A percentile compares a stretch with the other conserved stretches of the same genome.
Evolutionary conservation across 2,329 filamentous ascomycete species (phyloP).

Genomic region (Pseudogymnoascus sp.): DNA sequence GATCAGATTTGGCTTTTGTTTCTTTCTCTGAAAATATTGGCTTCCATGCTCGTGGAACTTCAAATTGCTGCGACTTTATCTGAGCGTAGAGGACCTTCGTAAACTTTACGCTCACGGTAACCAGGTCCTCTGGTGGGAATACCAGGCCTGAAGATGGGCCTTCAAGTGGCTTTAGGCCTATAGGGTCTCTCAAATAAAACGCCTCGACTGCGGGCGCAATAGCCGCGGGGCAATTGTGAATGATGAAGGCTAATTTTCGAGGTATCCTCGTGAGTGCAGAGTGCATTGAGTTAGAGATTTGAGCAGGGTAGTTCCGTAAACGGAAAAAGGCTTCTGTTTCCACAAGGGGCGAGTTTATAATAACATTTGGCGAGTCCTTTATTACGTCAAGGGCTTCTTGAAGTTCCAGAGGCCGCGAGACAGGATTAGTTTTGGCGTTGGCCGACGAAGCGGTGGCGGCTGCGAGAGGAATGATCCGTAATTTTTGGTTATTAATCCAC

Average conservation of each 20-base stretch:
- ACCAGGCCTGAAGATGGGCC: constrained; percentile 46
- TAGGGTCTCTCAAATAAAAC: constrained; percentile 85
- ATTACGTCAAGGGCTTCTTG: constrained; percentile 60
- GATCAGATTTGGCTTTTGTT: constrained; percentile 28
- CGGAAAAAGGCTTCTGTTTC: constrained; percentile 90
- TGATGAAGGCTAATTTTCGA: constrained; percentile 70
- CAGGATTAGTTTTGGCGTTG: constrained; percentile 33
- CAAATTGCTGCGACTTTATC: constrained; percentile 77
- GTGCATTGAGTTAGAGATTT: constrained; percentile 71
- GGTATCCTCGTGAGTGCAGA: constrained; percentile 68
- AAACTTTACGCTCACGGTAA: constrained; percentile 73
- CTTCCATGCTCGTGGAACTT: constrained; percentile 52
- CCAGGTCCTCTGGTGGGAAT: constrained; percentile 74
- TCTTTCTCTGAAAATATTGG: constrained; percentile 30
- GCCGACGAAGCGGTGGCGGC: constrained; percentile 31
- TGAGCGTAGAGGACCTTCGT: constrained; percentile 89
- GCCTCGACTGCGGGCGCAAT: constrained; percentile 81
- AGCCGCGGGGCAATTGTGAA: constrained; percentile 68
- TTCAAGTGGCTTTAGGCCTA: constrained; percentile 64
- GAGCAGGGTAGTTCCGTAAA: constrained; percentile 72
- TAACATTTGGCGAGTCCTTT: constrained; percentile 44
- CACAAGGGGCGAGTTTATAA: constrained; percentile 67
- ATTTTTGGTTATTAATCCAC: constrained; percentile 75
- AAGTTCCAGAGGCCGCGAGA: constrained; percentile 50
- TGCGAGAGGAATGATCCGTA: constrained; percentile 64